These are phyloP conservation scores for Peronospora tabacina DNA, from an alignment of 352 stramenopile species.

Conservation along the genomic window DNA sequence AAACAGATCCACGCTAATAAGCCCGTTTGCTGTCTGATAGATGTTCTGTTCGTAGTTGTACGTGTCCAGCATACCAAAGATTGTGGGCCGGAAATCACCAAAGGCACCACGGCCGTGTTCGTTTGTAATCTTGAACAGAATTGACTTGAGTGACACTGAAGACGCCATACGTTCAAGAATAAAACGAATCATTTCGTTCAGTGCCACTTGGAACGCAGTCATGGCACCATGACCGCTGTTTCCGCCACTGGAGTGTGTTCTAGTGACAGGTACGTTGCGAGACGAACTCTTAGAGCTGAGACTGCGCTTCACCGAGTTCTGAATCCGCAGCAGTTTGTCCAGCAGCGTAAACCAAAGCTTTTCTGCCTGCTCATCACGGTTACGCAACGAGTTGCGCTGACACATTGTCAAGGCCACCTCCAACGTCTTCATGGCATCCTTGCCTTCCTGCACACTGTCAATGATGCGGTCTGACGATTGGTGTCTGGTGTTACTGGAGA, in stretches of 20 bases:
- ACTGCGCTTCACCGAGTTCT: conserved; percentile 85
- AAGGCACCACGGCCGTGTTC: conserved; percentile 90
- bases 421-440: conserved; percentile 84
- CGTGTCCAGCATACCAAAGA: conserved; percentile 91
- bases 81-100: conserved; percentile 91
- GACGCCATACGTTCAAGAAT: conserved; percentile 93
- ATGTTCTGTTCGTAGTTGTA: conserved; percentile 89
- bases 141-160: conserved; percentile 88
- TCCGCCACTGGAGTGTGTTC: conserved; percentile 33
- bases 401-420: conserved; percentile 90
- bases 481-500: conserved; percentile 22
- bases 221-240: conserved; percentile 59
- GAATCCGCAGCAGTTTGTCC: conserved; percentile 89
- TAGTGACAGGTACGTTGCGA: conserved; percentile 36
- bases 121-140: conserved; percentile 93
- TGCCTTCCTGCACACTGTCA: conserved; percentile 65
- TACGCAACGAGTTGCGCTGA: conserved; percentile 86
- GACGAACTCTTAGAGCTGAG: conserved; percentile 69
- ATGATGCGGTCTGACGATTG: conserved; percentile 78
- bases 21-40: conserved; percentile 77
- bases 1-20: conserved; percentile 79
- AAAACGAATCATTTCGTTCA: conserved; percentile 90
- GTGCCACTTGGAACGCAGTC: conserved; percentile 81
- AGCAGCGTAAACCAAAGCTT: conserved; percentile 94
- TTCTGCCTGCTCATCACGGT: conserved; percentile 84